Evolutionary conservation across 441 rosid genomes (phyloP).

Genomic region (Bruguiera hainesii): DNA sequence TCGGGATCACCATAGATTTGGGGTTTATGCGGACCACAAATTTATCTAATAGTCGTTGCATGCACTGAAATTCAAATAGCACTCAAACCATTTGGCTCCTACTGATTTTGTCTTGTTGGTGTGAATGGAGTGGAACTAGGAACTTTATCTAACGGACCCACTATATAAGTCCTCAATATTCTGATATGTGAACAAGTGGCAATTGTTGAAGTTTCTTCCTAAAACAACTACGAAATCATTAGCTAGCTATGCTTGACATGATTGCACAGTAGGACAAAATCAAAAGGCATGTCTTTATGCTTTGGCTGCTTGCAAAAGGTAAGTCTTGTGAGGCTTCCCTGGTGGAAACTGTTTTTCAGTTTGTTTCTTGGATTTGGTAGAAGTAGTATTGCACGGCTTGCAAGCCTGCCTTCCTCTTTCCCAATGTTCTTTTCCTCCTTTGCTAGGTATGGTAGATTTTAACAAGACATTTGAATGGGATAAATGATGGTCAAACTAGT

Average conservation of each 20-base stretch:
- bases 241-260: background rate
- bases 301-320: background rate
- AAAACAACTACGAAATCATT: background rate
- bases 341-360: background rate
- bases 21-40: background rate
- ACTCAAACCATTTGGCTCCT: background rate
- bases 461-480: background rate
- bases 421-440: background rate
- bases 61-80: background rate
- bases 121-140: background rate
- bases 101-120: background rate
- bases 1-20: background rate
- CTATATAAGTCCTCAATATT: background rate
- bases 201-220: background rate
- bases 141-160: background rate
- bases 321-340: background rate
- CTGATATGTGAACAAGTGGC: background rate
- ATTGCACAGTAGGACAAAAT: background rate
- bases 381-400: background rate
- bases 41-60: background rate
- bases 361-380: constrained; percentile 3
- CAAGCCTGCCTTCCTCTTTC: background rate
- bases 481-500: background rate
- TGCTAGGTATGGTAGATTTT: background rate
- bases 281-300: background rate